A percentile compares a stretch with the other conserved stretches of the same genome.
These are phyloP conservation scores for Xylaria flabelliformis DNA, from an alignment of 495 filamentous ascomycete genomes.

Conservation along the genomic window DNA sequence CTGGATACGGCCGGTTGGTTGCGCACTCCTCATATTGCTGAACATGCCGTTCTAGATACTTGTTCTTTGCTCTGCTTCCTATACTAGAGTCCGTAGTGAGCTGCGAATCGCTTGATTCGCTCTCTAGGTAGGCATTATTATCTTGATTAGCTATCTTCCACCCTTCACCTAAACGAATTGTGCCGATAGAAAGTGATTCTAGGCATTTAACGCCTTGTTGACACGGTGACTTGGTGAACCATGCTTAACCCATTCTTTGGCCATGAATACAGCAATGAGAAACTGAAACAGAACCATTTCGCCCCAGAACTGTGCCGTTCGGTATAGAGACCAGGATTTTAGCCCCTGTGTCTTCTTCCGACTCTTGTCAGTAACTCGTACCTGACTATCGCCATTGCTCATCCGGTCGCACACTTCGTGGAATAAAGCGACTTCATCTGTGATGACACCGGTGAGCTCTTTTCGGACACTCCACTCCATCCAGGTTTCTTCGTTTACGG, in stretches of 20 bases:
- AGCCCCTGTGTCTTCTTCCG: not conserved
- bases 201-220: constrained; percentile 17
- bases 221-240: constrained; percentile 13
- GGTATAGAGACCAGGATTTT: constrained; percentile 1
- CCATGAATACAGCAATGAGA: not conserved
- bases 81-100: not conserved
- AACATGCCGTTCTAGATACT: not conserved
- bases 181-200: not conserved
- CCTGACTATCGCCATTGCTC: not conserved
- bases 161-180: not conserved
- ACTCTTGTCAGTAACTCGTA: not conserved
- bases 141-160: not conserved
- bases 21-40: not conserved
- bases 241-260: constrained; percentile 1
- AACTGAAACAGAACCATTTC: constrained; percentile 20
- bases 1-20: not conserved
- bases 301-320: constrained; percentile 2
- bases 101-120: not conserved
- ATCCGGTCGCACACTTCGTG: constrained; percentile 47
- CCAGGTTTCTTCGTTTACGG: constrained; percentile 73
- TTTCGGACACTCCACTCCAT: constrained; percentile 74
- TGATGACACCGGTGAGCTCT: constrained; percentile 60
- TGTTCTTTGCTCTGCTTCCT: not conserved
- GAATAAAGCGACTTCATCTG: constrained; percentile 59
- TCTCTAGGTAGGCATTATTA: not conserved